Base-by-base conservation (phyloP, 441 rosid genomes). In the Gossypium gossypioides region DNA sequence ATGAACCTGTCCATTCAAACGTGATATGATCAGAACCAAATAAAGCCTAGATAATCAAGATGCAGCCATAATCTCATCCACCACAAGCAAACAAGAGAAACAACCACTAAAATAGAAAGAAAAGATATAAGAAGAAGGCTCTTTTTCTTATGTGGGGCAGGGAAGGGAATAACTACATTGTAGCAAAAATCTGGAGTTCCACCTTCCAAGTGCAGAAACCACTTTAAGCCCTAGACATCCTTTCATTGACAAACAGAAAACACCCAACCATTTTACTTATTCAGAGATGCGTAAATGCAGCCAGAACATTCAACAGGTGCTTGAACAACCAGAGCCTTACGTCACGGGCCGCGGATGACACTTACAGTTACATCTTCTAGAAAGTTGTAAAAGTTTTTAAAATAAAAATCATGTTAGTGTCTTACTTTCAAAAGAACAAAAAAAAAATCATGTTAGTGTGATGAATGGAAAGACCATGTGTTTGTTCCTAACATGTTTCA, bases 1-100 rank as follows among this genome's bases (percentile, higher is more conserved):
- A 74, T 92, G 80, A 57, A 89, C 88, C 92, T 86, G 56, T 3
- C 10, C 58, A 79, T 48, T 61, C 32, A 34, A 68, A 68, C 18
- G 24, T 4, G 24, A 63, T 24, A 40, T 4, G 19, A 52, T 80
- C 62, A 82, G 76, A 75, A 72, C 5, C 2, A 18, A 25, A 76
- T 10, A 15, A 48, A 37, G 56, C 25, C 70, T 12, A 9, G n/a
- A 54, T 18, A 63, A 67, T 52, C 60, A 52, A 52, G 29, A 59
- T 2, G 25, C 58, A 13, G 48, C 32, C 32, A 4, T 37, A 52
- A 27, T 18, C 19, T 56, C 42, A 73, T 21, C n/a, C 63, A 4
- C 52, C 61, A 54, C 4, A 24, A 16, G 24, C 21, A 65, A 22
- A 51, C n/a, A 65, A 22, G 6, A 46, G 0, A 21, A 21, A 40